phyloP scores from a whole-genome alignment of 805 yeast genomes.

The Suhomyces pyralidae region DNA sequence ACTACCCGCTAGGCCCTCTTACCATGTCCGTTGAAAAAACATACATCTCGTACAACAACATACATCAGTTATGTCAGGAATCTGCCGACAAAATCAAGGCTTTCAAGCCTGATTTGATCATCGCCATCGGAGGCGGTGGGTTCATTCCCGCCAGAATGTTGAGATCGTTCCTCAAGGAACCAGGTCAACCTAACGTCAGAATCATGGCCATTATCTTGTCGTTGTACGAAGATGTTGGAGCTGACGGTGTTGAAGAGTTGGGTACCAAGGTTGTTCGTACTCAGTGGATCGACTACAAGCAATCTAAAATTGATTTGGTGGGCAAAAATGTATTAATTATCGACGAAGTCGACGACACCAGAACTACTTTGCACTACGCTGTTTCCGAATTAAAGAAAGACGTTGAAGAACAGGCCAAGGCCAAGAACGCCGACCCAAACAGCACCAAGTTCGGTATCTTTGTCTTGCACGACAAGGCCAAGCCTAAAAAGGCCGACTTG shows the following conservation, averaged over 20 bases:
- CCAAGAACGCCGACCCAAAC: slow-evolving; percentile 46
- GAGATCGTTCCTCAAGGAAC: slow-evolving; percentile 86
- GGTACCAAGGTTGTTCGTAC: slow-evolving; percentile 73
- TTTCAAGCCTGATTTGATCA: slow-evolving; percentile 84
- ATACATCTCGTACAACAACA: slow-evolving; percentile 77
- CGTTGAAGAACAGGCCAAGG: slow-evolving; percentile 56
- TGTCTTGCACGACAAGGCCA: slow-evolving; percentile 73
- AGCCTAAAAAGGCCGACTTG: slow-evolving; percentile 68
- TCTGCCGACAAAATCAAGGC: slow-evolving; percentile 58
- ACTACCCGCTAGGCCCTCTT: background rate
- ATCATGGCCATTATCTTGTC: slow-evolving; percentile 94
- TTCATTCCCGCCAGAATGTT: slow-evolving; percentile 96
- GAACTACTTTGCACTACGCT: slow-evolving; percentile 82
- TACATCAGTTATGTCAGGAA: slow-evolving; percentile 69
- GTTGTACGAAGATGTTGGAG: slow-evolving; percentile 71
- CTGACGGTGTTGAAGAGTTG: slow-evolving; percentile 40
- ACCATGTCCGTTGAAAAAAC: slow-evolving; percentile 42
- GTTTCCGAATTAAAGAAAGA: slow-evolving; percentile 71
- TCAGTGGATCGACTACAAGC: slow-evolving; percentile 79
- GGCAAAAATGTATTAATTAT: slow-evolving; percentile 72
- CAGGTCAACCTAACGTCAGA: slow-evolving; percentile 83
- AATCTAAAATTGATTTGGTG: slow-evolving; percentile 57
- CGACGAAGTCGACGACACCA: slow-evolving; percentile 84
- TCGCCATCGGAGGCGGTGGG: slow-evolving; percentile 98
- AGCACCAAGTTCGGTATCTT: slow-evolving; percentile 67